These are phyloP conservation scores for Puccinia triticina DNA, from an alignment of 1,284 basidiomycete genomes.

Conservation along the genomic window DNA sequence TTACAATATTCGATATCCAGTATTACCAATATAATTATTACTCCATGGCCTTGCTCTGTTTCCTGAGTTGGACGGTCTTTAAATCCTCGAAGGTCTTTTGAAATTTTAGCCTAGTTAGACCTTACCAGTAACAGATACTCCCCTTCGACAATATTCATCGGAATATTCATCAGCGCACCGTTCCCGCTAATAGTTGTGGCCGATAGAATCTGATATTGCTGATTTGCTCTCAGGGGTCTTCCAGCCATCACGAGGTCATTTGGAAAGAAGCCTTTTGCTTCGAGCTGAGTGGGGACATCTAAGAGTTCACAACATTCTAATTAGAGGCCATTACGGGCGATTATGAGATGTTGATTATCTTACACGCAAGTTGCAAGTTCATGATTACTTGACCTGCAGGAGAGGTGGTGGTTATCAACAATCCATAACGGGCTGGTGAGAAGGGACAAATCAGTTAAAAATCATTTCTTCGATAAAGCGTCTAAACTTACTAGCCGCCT, in stretches of 20 bases:
- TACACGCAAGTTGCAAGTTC: slow-evolving; percentile 44
- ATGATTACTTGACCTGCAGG: neutral
- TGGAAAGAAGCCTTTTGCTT: slow-evolving; percentile 11
- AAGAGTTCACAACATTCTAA: neutral
- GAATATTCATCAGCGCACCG: slow-evolving; percentile 38
- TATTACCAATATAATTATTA: neutral
- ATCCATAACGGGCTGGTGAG: slow-evolving; percentile 24
- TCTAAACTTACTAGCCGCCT: slow-evolving; percentile 32
- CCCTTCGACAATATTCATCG: slow-evolving; percentile 25
- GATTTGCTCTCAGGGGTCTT: slow-evolving; percentile 14
- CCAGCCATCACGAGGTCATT: neutral
- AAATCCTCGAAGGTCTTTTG: neutral
- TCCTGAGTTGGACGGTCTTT: neutral
- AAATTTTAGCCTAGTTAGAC: neutral
- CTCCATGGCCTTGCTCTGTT: too few relatives aligned
- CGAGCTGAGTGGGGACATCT: slow-evolving; percentile 39
- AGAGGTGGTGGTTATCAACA: slow-evolving; percentile 5
- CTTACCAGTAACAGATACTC: slow-evolving; percentile 29
- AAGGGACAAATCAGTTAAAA: neutral
- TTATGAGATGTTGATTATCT: neutral
- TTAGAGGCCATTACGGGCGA: neutral
- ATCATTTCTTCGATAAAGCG: neutral
- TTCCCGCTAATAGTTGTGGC: slow-evolving; percentile 16
- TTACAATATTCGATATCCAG: neutral
- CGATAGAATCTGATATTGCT: slow-evolving; percentile 30